A percentile compares a stretch with the other conserved stretches of the same genome.
phyloP scores from a whole-genome alignment of 352 stramenopile genomes.

The Phytophthora cryptogea region DNA sequence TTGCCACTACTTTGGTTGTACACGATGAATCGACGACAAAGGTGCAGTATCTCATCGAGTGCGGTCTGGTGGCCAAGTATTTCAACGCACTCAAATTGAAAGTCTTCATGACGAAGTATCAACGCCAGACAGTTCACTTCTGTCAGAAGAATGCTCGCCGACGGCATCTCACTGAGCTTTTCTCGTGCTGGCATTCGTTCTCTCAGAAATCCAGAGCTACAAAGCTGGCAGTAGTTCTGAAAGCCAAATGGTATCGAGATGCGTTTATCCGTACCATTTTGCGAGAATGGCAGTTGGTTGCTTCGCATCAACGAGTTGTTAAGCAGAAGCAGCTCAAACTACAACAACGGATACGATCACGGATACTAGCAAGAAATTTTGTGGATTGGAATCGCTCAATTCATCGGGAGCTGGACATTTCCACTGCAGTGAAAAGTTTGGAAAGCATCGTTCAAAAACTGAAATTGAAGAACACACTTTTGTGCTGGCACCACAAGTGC shows the following conservation, averaged over 20 bases:
- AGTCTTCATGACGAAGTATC: constrained; percentile 16
- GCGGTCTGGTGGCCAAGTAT: constrained; percentile 23
- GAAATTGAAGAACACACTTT: constrained; percentile 8
- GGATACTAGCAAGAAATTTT: constrained; percentile 5
- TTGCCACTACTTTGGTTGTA: constrained; percentile 2
- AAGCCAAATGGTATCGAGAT: constrained; percentile 8
- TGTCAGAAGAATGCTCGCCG: constrained; percentile 22
- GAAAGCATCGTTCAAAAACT: not conserved
- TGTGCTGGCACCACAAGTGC: constrained; percentile 17
- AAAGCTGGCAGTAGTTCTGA: constrained; percentile 17
- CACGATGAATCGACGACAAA: constrained; percentile 19
- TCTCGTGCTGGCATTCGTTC: constrained; percentile 24
- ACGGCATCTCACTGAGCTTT: constrained; percentile 15
- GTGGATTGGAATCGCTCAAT: constrained; percentile 20
- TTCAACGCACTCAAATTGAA: constrained; percentile 34
- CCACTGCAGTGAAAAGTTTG: constrained; percentile 3
- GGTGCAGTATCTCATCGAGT: constrained; percentile 20
- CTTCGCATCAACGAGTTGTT: constrained; percentile 4
- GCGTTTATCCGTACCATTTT: constrained; percentile 7
- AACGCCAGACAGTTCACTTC: constrained; percentile 10
- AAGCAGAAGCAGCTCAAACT: constrained; percentile 28
- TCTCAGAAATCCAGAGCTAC: constrained; percentile 1
- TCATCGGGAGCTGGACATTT: constrained; percentile 8
- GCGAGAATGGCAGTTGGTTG: constrained; percentile 16
- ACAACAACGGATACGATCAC: constrained; percentile 4